Conservation (phyloP, 257 asterid species). For the Solanum appendiculatum region DNA sequence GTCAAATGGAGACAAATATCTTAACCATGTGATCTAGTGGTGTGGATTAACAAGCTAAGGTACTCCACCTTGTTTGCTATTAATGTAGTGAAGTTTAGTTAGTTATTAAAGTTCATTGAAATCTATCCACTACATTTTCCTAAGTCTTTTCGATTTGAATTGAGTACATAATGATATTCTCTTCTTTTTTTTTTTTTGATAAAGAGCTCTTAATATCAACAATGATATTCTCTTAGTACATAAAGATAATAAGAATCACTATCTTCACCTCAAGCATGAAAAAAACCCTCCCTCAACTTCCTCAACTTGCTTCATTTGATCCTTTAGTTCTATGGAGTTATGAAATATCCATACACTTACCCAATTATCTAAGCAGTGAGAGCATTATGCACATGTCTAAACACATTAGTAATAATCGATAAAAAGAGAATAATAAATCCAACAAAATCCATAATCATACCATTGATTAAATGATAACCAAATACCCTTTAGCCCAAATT, state of each 20-base stretch:
- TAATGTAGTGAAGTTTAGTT: not conserved
- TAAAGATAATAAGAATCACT: not conserved
- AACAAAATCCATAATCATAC: no score
- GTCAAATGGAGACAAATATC: conserved; percentile 99
- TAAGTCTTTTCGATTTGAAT: not conserved
- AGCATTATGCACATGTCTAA: no score
- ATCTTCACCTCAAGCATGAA: not conserved
- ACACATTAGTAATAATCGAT: no score
- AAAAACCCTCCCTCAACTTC: not conserved
- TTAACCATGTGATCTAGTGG: conserved; percentile 94
- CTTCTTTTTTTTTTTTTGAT: no score
- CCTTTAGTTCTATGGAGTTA: not conserved
- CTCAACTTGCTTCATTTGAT: not conserved
- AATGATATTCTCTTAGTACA: not conserved
- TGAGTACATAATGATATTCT: not conserved
- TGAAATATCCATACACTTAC: not conserved
- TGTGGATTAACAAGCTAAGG: conserved; percentile 95
- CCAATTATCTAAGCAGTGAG: no score
- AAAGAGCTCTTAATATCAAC: not conserved
- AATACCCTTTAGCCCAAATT: no score
- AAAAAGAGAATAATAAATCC: no score
- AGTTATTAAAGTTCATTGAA: not conserved
- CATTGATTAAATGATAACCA: no score
- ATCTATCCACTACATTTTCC: not conserved
- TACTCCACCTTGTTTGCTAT: conserved; percentile 16